phyloP scores from a whole-genome alignment of 1,284 basidiomycete species.

The Heterobasidion parviporum region DNA sequence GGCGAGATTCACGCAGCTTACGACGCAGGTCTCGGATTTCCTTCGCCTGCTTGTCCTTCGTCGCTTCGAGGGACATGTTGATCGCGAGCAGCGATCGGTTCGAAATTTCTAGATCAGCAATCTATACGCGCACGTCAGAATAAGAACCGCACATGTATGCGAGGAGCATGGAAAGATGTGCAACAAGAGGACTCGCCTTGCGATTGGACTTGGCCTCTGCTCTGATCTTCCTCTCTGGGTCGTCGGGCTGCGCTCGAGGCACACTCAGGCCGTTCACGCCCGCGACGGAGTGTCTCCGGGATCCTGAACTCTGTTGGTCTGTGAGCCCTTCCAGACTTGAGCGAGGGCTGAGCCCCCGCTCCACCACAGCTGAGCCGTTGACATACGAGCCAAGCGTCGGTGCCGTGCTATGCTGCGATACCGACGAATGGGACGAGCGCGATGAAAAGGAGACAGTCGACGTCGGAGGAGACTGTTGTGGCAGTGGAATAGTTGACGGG shows the following conservation, averaged over 20 bases:
- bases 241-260: slow-evolving; percentile 11
- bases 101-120: slow-evolving; percentile 77
- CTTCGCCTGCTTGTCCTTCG: slow-evolving; percentile 68
- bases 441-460: slow-evolving; percentile 69
- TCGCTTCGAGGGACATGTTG: slow-evolving; percentile 65
- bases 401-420: slow-evolving; percentile 26
- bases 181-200: slow-evolving; percentile 41
- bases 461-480: slow-evolving; percentile 58
- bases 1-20: slow-evolving; percentile 67
- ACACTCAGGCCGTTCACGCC: neutral
- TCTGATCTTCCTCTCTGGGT: slow-evolving; percentile 45
- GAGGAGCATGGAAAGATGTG: neutral
- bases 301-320: slow-evolving; percentile 1
- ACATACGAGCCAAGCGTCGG: slow-evolving; percentile 21
- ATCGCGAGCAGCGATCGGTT: slow-evolving; percentile 73
- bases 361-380: slow-evolving; percentile 4
- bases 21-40: slow-evolving; percentile 72
- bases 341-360: neutral
- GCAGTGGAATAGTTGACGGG: slow-evolving; percentile 20
- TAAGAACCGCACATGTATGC: neutral
- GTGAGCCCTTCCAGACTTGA: slow-evolving; percentile 3
- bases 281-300: slow-evolving; percentile 3
- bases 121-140: slow-evolving; percentile 31
- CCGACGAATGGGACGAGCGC: slow-evolving; percentile 49
- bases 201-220: slow-evolving; percentile 70